Conservation (phyloP, 2,329 filamentous ascomycete genomes). For the Talaromyces amestolkiae region DNA sequence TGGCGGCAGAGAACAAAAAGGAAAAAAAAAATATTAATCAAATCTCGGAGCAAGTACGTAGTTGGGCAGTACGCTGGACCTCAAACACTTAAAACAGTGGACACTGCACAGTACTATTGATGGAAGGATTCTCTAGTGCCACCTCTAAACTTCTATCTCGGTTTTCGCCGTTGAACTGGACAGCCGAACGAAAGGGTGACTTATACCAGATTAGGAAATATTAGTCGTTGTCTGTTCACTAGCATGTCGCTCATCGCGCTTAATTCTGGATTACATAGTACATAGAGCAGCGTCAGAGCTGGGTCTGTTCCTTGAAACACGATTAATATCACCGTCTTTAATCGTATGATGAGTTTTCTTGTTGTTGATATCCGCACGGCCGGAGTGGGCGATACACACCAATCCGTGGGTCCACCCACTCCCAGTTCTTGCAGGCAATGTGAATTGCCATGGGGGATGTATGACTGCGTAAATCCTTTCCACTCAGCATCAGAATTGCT, state of each 20-base stretch:
- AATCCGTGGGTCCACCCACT: neutral
- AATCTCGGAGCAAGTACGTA: neutral
- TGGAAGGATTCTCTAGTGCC: constrained; percentile 6
- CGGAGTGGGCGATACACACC: neutral
- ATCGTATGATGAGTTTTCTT: neutral
- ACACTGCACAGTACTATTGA: neutral
- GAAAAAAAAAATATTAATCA: neutral
- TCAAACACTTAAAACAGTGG: neutral
- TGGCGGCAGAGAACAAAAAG: neutral
- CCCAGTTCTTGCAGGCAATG: neutral
- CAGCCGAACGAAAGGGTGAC: neutral
- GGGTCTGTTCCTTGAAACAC: neutral
- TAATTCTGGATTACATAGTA: neutral
- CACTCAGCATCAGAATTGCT: neutral
- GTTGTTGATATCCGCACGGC: neutral
- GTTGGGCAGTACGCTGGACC: constrained; percentile 1
- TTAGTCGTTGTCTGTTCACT: neutral
- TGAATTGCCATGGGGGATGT: neutral
- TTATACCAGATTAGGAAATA: neutral
- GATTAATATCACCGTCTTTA: neutral
- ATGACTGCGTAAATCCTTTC: neutral
- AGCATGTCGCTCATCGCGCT: neutral
- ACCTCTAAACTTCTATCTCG: neutral
- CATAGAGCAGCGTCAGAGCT: neutral
- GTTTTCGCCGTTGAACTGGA: constrained; percentile 6